A percentile compares a stretch with the other conserved stretches of the same genome.
Evolutionary conservation across 2,329 filamentous ascomycete genomes (phyloP).

Genomic region (Rhynchosporium secalis): DNA sequence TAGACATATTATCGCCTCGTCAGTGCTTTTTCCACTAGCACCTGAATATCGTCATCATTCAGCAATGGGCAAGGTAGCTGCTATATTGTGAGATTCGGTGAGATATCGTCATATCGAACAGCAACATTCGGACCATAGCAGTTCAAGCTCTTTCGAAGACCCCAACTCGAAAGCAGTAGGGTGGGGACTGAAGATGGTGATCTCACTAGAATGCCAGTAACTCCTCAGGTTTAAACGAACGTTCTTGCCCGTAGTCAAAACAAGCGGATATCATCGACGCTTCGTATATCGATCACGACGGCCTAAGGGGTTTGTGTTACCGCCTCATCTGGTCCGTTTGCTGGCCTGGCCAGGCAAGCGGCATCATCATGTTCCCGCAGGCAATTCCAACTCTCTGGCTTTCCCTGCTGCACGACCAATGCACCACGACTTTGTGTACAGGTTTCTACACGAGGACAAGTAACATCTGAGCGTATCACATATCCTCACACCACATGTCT

Average conservation of each 20-base stretch:
- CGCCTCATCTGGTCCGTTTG: not conserved
- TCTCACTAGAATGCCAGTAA: too few relatives aligned
- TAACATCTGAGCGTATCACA: not conserved
- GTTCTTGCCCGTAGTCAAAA: not conserved
- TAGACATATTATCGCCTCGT: conserved; percentile 1
- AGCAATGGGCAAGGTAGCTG: not conserved
- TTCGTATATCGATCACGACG: not conserved
- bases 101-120: not conserved
- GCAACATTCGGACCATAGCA: not conserved
- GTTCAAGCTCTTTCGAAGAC: not conserved
- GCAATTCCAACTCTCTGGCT: not conserved
- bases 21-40: conserved; percentile 1
- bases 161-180: too few relatives aligned
- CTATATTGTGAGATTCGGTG: not conserved
- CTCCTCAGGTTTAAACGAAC: too few relatives aligned
- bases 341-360: not conserved
- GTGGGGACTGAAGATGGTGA: too few relatives aligned
- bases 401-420: conserved; percentile 1
- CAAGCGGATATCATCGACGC: not conserved
- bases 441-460: conserved; percentile 9
- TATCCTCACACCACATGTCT: conserved; percentile 8
- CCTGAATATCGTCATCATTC: not conserved
- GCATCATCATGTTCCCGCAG: not conserved
- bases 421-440: not conserved
- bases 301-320: not conserved